phyloP scores from a whole-genome alignment of 2,329 filamentous ascomycete genomes.

The Endothia cerciana region DNA sequence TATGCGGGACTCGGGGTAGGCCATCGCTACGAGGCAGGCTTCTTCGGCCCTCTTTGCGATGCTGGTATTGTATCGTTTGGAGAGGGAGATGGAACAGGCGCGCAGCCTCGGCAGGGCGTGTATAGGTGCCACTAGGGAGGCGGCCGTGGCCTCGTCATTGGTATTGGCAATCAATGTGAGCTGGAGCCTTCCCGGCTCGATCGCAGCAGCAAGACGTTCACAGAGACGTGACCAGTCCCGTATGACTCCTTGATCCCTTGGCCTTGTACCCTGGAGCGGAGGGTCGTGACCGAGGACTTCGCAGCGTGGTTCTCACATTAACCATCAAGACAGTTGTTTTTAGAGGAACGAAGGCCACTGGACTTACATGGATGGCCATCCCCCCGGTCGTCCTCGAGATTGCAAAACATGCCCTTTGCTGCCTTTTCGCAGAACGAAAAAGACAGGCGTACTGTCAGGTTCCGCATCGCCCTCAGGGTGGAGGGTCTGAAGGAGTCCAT shows the following conservation, averaged over 20 bases:
- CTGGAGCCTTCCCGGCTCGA: background rate
- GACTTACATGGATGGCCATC: background rate
- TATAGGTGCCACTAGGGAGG: background rate
- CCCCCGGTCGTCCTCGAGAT: too few relatives aligned
- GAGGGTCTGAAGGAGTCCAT: background rate
- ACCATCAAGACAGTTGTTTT: background rate
- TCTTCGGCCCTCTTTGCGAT: background rate
- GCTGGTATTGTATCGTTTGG: background rate
- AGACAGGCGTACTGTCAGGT: background rate
- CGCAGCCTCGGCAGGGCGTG: background rate
- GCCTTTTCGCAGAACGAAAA: background rate
- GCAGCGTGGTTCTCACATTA: conserved; percentile 3
- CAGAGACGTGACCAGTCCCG: background rate
- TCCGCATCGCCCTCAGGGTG: background rate
- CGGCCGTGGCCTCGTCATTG: background rate
- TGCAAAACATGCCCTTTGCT: background rate
- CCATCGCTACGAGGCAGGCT: background rate
- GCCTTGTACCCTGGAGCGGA: background rate
- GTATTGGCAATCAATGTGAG: background rate
- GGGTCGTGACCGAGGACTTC: background rate
- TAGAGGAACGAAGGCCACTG: too few relatives aligned
- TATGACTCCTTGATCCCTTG: background rate
- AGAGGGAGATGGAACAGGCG: background rate
- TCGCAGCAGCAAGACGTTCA: background rate
- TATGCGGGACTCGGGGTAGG: background rate